phyloP scores from a whole-genome alignment of 2,329 filamentous ascomycete genomes.

The Lomentospora prolificans region DNA sequence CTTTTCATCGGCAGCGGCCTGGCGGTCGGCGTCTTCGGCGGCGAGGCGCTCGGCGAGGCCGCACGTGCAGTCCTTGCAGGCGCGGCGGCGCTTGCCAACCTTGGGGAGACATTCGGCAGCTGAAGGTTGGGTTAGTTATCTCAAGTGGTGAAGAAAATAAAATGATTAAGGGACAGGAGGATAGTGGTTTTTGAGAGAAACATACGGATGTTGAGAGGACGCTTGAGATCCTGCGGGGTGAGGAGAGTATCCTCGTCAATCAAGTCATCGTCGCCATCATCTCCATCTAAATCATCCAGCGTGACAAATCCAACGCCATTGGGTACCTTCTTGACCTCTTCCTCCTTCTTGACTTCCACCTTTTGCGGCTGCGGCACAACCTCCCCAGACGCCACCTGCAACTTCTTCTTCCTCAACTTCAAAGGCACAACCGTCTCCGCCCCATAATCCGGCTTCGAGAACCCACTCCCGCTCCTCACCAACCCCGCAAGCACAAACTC shows the following conservation, averaged over 20 bases:
- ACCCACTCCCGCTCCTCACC: conserved; percentile 38
- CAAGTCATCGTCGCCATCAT: conserved; percentile 68
- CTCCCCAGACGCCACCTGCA: conserved; percentile 6
- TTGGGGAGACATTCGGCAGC: conserved; percentile 83
- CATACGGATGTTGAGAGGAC: conserved; percentile 73
- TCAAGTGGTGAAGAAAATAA: conserved; percentile 4
- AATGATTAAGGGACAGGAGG: background rate
- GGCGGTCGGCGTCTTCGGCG: conserved; percentile 69
- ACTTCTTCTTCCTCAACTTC: conserved; percentile 28
- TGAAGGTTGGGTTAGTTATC: conserved; percentile 25
- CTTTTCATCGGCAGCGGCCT: conserved; percentile 54
- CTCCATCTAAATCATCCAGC: conserved; percentile 49
- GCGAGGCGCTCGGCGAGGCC: conserved; percentile 78
- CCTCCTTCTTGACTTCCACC: conserved; percentile 48
- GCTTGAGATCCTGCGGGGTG: conserved; percentile 72
- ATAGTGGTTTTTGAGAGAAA: conserved; percentile 16
- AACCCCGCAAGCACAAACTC: conserved; percentile 81
- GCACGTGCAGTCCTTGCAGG: conserved; percentile 97
- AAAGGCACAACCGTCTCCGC: conserved; percentile 46
- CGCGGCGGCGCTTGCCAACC: conserved; percentile 76
- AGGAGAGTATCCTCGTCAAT: conserved; percentile 87
- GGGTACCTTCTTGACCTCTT: conserved; percentile 21
- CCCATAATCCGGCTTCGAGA: conserved; percentile 60
- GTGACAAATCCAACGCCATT: conserved; percentile 59
- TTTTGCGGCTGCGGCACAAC: background rate